Conservation (phyloP, 2,329 filamentous ascomycete species). For the Venturia aucupariae region DNA sequence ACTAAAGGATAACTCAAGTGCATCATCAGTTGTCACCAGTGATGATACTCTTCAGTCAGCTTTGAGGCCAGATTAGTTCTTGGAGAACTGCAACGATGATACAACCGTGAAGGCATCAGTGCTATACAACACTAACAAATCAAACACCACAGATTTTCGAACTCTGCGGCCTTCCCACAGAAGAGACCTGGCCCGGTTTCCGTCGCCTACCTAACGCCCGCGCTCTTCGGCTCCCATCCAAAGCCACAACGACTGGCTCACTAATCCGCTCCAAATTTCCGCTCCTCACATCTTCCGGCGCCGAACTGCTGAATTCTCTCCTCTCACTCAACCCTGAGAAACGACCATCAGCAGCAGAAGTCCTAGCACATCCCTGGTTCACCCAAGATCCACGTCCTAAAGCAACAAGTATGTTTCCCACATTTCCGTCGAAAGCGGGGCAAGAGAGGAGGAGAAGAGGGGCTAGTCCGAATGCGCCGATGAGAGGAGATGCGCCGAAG, state of each 20-base stretch:
- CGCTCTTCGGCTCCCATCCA: constrained; percentile 54
- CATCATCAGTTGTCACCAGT: too few relatives aligned
- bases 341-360: constrained; percentile 62
- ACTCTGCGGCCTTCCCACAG: constrained; percentile 76
- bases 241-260: constrained; percentile 36
- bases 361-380: constrained; percentile 79
- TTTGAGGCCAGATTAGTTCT: too few relatives aligned
- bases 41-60: too few relatives aligned
- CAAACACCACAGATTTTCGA: constrained; percentile 58
- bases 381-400: constrained; percentile 83
- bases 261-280: constrained; percentile 71
- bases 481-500: constrained; percentile 57
- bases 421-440: constrained; percentile 89
- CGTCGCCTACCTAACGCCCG: constrained; percentile 79
- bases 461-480: constrained; percentile 75
- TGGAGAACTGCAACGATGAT: too few relatives aligned
- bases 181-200: constrained; percentile 78
- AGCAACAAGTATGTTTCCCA: constrained; percentile 86
- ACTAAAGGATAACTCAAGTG: too few relatives aligned
- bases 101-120: constrained; percentile 33
- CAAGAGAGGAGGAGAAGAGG: constrained; percentile 69
- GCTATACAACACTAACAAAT: constrained; percentile 49
- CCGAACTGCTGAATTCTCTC: constrained; percentile 57
- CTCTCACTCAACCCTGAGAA: constrained; percentile 64
- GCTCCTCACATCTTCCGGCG: constrained; percentile 66